These are phyloP conservation scores for Martensiomyces pterosporus DNA, from an alignment of 192 early-diverging fungal genomes.

Conservation along the genomic window DNA sequence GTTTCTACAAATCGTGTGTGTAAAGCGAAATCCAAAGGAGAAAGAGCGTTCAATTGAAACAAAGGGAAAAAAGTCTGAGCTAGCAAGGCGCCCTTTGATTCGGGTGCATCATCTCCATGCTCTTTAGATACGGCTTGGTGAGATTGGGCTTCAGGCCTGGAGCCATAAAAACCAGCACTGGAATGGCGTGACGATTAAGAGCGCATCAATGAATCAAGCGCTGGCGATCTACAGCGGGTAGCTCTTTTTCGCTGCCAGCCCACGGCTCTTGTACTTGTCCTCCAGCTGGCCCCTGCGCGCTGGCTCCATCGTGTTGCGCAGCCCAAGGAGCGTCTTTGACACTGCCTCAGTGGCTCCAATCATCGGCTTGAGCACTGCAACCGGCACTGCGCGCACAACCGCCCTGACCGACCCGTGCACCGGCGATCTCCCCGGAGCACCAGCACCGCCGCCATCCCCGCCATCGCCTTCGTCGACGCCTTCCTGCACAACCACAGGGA, in stretches of 20 bases:
- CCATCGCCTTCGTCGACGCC: constrained; percentile 34
- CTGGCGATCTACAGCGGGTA: constrained; percentile 9
- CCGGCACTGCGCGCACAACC: constrained; percentile 65
- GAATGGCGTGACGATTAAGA: too few species aligned
- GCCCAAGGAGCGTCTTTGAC: constrained; percentile 83
- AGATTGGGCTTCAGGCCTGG: too few species aligned
- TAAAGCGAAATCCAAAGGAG: too few species aligned
- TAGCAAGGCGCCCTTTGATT: too few species aligned
- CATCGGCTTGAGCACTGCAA: constrained; percentile 91
- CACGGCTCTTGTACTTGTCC: constrained; percentile 59
- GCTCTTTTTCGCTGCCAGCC: constrained; percentile 34
- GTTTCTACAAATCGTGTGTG: too few species aligned
- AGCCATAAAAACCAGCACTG: too few species aligned
- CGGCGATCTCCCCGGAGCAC: constrained; percentile 49
- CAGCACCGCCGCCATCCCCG: constrained; percentile 16
- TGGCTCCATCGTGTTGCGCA: constrained; percentile 90
- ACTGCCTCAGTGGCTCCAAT: constrained; percentile 93
- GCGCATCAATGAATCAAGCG: too few species aligned
- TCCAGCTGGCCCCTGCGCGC: constrained; percentile 69
- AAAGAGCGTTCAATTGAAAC: too few species aligned
- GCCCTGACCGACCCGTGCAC: constrained; percentile 47
- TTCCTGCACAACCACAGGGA: constrained; percentile 81
- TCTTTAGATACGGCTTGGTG: too few species aligned
- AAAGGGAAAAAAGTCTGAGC: too few species aligned
- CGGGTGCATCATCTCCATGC: too few species aligned